Evolutionary conservation across 257 asterid genomes (phyloP).

Genomic region (Lavandula angustifolia): DNA sequence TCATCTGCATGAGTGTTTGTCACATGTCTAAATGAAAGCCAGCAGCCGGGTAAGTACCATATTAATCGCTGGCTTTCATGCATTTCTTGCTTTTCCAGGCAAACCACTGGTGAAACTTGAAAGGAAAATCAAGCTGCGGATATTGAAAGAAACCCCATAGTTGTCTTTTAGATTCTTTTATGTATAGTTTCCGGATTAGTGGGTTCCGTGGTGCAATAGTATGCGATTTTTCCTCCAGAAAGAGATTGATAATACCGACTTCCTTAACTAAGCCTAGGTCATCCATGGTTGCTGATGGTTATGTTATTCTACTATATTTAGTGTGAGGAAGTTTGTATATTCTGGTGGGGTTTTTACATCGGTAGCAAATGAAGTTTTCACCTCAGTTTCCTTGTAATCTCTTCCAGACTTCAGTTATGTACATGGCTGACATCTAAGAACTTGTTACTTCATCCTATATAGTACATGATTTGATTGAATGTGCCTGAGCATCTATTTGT

Average conservation of each 20-base stretch:
- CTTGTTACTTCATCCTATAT: slow-evolving; percentile 1
- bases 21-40: slow-evolving; percentile 37
- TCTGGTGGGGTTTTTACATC: slow-evolving; percentile 21
- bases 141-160: slow-evolving; percentile 12
- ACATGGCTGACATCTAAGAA: slow-evolving; percentile 20
- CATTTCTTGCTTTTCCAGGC: slow-evolving; percentile 45
- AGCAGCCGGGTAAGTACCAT: slow-evolving; percentile 50
- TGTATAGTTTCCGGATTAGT: slow-evolving; percentile 18
- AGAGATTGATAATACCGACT: slow-evolving; percentile 24
- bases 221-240: slow-evolving; percentile 11
- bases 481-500: not conserved
- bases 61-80: slow-evolving; percentile 55
- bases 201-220: slow-evolving; percentile 31
- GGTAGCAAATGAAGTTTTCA: not conserved
- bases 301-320: slow-evolving; percentile 1
- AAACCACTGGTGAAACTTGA: slow-evolving; percentile 23
- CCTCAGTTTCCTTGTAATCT: slow-evolving; percentile 9
- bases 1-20: slow-evolving; percentile 43
- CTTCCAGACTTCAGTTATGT: slow-evolving; percentile 12
- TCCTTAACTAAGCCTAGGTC: slow-evolving; percentile 13
- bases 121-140: slow-evolving; percentile 24
- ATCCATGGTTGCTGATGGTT: slow-evolving; percentile 25
- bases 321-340: slow-evolving; percentile 9
- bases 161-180: slow-evolving; percentile 16
- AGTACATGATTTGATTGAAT: not conserved